Evolutionary conservation across 176 grass and related monocot species (phyloP).

Genomic region (Carex parvula): DNA sequence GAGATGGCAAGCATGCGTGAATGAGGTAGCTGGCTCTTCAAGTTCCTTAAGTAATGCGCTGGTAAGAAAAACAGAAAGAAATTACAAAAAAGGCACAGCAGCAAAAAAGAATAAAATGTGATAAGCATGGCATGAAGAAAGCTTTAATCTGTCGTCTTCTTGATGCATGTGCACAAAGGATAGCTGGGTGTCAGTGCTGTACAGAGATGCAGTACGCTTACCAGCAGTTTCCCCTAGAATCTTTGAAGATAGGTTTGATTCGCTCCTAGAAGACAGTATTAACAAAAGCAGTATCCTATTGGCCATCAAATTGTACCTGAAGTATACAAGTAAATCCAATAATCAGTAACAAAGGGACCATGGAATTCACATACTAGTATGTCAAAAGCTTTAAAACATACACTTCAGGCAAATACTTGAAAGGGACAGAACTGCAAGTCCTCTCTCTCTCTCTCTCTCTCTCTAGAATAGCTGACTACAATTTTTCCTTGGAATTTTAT

Average conservation of each 20-base stretch:
- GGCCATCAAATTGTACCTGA: slow-evolving; percentile 98
- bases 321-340: slow-evolving; percentile 11
- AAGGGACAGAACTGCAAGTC: not conserved
- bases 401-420: not conserved
- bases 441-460: not conserved
- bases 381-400: not conserved
- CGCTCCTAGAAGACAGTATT: slow-evolving; percentile 75
- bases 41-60: slow-evolving; percentile 90
- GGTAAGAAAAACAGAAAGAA: slow-evolving; percentile 26
- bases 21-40: slow-evolving; percentile 96
- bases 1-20: slow-evolving; percentile 97
- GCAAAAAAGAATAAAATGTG: not conserved
- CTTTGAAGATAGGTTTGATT: slow-evolving; percentile 67
- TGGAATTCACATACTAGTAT: not conserved
- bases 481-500: not conserved
- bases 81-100: not conserved
- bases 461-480: not conserved
- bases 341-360: not conserved
- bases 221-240: slow-evolving; percentile 70
- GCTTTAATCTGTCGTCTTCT: not conserved
- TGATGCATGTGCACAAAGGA: not conserved
- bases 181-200: not conserved
- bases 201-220: slow-evolving; percentile 32
- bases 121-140: not conserved
- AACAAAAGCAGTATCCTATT: slow-evolving; percentile 90